These are phyloP conservation scores for Curvularia eragrostidis DNA, from an alignment of 2,329 filamentous ascomycete genomes.

Conservation along the genomic window DNA sequence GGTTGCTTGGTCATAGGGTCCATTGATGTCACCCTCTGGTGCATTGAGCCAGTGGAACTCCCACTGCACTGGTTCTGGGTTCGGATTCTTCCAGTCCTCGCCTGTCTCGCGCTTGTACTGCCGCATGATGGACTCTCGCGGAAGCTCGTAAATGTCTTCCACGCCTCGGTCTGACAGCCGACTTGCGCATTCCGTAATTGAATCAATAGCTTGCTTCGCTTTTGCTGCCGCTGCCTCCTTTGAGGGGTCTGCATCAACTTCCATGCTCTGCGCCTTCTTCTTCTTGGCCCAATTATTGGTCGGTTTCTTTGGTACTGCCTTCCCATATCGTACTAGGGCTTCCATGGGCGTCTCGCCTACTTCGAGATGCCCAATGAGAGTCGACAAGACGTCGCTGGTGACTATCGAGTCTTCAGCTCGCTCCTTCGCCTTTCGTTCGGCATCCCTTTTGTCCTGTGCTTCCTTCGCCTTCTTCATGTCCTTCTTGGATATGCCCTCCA, in stretches of 20 bases:
- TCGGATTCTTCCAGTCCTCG: slow-evolving; percentile 76
- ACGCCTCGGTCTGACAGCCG: slow-evolving; percentile 82
- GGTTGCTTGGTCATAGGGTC: slow-evolving; percentile 81
- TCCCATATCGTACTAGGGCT: slow-evolving; percentile 81
- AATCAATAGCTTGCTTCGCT: slow-evolving; percentile 76
- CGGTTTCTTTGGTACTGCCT: slow-evolving; percentile 58
- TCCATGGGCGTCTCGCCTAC: slow-evolving; percentile 86
- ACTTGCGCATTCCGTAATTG: slow-evolving; percentile 89
- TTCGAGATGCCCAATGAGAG: slow-evolving; percentile 76
- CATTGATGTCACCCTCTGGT: slow-evolving; percentile 79
- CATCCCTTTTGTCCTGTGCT: slow-evolving; percentile 84
- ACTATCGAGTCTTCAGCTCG: slow-evolving; percentile 76
- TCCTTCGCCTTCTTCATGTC: slow-evolving; percentile 88
- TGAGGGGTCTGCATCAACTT: slow-evolving; percentile 66
- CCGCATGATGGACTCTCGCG: slow-evolving; percentile 81
- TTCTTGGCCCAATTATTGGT: slow-evolving; percentile 57
- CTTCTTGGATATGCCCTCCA: slow-evolving; percentile 91
- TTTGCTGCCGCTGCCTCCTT: slow-evolving; percentile 73
- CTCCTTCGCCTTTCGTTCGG: slow-evolving; percentile 73
- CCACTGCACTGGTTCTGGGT: slow-evolving; percentile 66
- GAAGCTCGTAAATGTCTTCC: slow-evolving; percentile 88
- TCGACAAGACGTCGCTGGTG: slow-evolving; percentile 74
- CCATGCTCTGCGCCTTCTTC: slow-evolving; percentile 65
- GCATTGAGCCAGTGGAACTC: slow-evolving; percentile 94
- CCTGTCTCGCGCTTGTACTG: slow-evolving; percentile 86